Evolutionary conservation across 2,329 filamentous ascomycete genomes (phyloP).

Genomic region (Trichoderma aggressivum): DNA sequence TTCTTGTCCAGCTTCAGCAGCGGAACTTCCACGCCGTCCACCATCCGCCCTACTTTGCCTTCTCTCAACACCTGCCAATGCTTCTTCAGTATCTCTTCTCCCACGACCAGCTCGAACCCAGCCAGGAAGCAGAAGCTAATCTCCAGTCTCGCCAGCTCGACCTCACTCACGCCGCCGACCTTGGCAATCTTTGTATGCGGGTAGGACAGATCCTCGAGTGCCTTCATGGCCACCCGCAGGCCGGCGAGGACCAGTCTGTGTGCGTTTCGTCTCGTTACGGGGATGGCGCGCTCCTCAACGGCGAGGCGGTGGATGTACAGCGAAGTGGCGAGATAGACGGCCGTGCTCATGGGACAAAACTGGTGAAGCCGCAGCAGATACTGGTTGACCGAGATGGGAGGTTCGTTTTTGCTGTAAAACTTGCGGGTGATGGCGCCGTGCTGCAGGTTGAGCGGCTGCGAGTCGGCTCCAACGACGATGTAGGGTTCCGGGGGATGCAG

Average conservation of each 20-base stretch:
- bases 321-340: conserved; percentile 85
- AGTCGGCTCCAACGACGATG: conserved; percentile 63
- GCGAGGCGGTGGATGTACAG: conserved; percentile 83
- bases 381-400: conserved; percentile 76
- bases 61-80: conserved; percentile 36
- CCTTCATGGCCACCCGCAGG: conserved; percentile 86
- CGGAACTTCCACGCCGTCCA: conserved; percentile 29
- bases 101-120: conserved; percentile 73
- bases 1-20: conserved; percentile 23
- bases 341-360: conserved; percentile 91
- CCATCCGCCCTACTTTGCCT: conserved; percentile 27
- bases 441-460: conserved; percentile 71
- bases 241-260: conserved; percentile 83
- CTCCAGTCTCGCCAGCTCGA: conserved; percentile 79
- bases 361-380: conserved; percentile 84
- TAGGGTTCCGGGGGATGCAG: conserved; percentile 44
- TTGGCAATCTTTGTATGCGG: conserved; percentile 78
- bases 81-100: conserved; percentile 30
- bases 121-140: conserved; percentile 84
- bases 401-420: conserved; percentile 87
- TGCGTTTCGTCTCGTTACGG: conserved; percentile 77
- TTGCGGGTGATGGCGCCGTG: conserved; percentile 84
- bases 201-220: conserved; percentile 88
- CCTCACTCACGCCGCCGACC: conserved; percentile 82
- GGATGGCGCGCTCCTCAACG: conserved; percentile 71